These are phyloP conservation scores for Cordyceps farinosa DNA, from an alignment of 2,329 filamentous ascomycete genomes.

Conservation along the genomic window DNA sequence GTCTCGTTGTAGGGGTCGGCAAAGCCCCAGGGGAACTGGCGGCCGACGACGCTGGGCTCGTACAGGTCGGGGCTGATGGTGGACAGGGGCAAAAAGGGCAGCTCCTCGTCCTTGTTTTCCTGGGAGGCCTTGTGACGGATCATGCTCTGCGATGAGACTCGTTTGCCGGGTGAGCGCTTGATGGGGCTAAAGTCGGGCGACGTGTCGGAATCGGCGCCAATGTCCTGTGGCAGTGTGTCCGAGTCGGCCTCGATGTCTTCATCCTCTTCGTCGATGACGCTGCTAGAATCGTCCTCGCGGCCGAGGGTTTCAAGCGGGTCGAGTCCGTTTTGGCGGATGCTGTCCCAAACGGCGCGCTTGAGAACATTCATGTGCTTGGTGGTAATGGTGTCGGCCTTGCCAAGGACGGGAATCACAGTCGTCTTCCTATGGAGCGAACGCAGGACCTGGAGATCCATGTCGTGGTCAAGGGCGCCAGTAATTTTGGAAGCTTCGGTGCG, in stretches of 20 bases:
- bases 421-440: slow-evolving; percentile 88
- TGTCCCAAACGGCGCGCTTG: slow-evolving; percentile 87
- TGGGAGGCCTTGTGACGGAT: slow-evolving; percentile 44
- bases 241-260: slow-evolving; percentile 49
- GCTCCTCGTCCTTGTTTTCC: slow-evolving; percentile 48
- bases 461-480: slow-evolving; percentile 74
- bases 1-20: slow-evolving; percentile 86
- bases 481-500: slow-evolving; percentile 31
- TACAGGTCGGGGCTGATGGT: slow-evolving; percentile 93
- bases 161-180: slow-evolving; percentile 32
- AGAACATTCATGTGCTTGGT: slow-evolving; percentile 87
- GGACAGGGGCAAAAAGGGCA: slow-evolving; percentile 79
- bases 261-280: slow-evolving; percentile 52
- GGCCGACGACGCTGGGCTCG: slow-evolving; percentile 73
- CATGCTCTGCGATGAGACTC: slow-evolving; percentile 44
- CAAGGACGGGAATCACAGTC: slow-evolving; percentile 89
- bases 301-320: slow-evolving; percentile 86
- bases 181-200: not conserved
- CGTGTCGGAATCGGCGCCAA: slow-evolving; percentile 2
- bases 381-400: slow-evolving; percentile 97
- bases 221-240: slow-evolving; percentile 39
- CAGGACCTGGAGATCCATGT: slow-evolving; percentile 86
- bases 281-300: slow-evolving; percentile 70
- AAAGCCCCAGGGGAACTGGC: slow-evolving; percentile 94
- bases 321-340: slow-evolving; percentile 73